These are phyloP conservation scores for Trypethelium eluteriae DNA, from an alignment of 495 filamentous ascomycete species.

Conservation along the genomic window DNA sequence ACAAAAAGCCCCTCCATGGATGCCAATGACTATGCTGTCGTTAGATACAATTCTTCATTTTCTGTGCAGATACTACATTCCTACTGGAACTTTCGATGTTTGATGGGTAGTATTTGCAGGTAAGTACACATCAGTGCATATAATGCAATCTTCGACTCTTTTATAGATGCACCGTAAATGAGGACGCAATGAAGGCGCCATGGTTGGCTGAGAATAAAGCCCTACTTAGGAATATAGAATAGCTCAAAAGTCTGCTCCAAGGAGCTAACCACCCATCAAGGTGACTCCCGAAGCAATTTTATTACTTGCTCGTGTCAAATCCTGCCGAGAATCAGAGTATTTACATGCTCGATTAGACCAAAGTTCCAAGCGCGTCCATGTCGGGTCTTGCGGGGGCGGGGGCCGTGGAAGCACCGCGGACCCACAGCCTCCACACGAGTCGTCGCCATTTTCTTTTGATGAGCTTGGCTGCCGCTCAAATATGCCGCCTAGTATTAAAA, in stretches of 20 bases:
- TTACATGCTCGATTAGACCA: not conserved
- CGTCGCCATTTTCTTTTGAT: not conserved
- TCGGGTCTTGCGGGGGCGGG: slow-evolving; percentile 4
- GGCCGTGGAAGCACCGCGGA: not conserved
- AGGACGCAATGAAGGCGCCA: not conserved
- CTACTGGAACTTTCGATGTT: not conserved
- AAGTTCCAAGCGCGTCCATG: not conserved
- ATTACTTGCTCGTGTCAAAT: not conserved
- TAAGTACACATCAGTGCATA: slow-evolving; percentile 9
- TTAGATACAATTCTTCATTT: not conserved
- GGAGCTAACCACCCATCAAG: no score
- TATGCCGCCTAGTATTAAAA: not conserved
- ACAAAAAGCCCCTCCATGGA: slow-evolving; percentile 13
- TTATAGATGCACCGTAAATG: slow-evolving; percentile 10
- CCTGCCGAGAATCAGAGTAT: not conserved
- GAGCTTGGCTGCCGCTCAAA: not conserved
- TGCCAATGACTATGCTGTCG: not conserved
- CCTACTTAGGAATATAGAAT: no score
- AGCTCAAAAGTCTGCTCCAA: no score
- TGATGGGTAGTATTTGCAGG: not conserved
- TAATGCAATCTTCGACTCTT: slow-evolving; percentile 10
- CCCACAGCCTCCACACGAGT: not conserved
- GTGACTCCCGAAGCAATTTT: no score
- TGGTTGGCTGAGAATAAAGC: not conserved
- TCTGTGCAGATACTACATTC: not conserved